Evolutionary conservation across 768 basidiomycete species (phyloP).

Genomic region (Sarcodon aspratus): DNA sequence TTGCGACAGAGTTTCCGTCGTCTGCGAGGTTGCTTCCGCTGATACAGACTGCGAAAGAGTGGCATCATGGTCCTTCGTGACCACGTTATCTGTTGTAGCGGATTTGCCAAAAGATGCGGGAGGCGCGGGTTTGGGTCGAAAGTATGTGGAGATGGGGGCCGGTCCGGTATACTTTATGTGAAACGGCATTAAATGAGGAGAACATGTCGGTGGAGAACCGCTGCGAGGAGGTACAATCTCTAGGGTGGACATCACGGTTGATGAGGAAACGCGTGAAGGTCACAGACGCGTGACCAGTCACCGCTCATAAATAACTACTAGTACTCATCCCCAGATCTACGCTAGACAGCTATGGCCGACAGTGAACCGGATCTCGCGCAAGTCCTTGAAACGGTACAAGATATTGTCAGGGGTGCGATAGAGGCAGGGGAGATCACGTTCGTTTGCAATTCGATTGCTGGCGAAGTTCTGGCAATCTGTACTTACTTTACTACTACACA

Average conservation of each 20-base stretch:
- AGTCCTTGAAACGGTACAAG: too few species aligned
- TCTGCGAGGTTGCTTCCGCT: neutral
- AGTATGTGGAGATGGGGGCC: constrained; percentile 66
- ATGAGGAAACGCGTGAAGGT: neutral
- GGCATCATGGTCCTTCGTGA: neutral
- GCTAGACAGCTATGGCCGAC: too few species aligned
- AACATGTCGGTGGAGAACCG: constrained; percentile 24
- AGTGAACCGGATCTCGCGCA: too few species aligned
- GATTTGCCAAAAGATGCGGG: constrained; percentile 9
- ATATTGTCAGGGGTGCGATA: too few species aligned
- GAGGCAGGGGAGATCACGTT: too few species aligned
- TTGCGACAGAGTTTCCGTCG: neutral
- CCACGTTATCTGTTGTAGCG: constrained; percentile 3
- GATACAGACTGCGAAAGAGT: too few species aligned
- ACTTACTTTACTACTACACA: too few species aligned
- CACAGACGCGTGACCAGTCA: too few species aligned
- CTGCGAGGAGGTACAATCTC: constrained; percentile 2
- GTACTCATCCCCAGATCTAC: too few species aligned
- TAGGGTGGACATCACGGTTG: neutral
- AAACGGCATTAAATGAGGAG: constrained; percentile 76
- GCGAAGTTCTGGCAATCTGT: too few species aligned
- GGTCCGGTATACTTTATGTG: constrained; percentile 59
- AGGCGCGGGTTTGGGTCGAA: constrained; percentile 37
- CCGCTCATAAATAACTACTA: too few species aligned
- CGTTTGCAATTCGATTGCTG: too few species aligned